Evolutionary conservation across 2,329 filamentous ascomycete species (phyloP).

Genomic region (Bisporella sp.): DNA sequence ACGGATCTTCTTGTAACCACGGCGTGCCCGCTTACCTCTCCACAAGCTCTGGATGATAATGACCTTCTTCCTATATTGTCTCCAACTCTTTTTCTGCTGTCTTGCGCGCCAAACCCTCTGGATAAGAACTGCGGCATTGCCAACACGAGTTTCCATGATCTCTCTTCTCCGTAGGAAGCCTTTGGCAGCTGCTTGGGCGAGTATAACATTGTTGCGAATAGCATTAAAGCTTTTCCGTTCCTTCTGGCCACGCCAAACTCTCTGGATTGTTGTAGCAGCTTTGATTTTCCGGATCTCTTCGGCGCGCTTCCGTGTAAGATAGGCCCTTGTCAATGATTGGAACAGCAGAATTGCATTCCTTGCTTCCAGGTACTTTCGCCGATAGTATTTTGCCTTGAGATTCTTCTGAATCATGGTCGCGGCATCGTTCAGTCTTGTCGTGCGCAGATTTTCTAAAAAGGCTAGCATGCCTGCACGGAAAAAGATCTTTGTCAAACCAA

Average conservation of each 20-base stretch:
- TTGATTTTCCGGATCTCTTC: conserved; percentile 77
- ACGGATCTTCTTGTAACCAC: conserved; percentile 81
- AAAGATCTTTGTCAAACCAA: conserved; percentile 97
- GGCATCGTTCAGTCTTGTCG: conserved; percentile 82
- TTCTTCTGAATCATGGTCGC: conserved; percentile 99
- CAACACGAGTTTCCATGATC: conserved; percentile 88
- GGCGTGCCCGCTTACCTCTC: conserved; percentile 76
- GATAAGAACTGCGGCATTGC: conserved; percentile 85
- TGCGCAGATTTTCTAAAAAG: conserved; percentile 90
- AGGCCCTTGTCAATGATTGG: conserved; percentile 72
- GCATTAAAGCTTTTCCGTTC: conserved; percentile 73
- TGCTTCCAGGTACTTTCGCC: conserved; percentile 82
- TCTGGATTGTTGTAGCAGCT: conserved; percentile 89
- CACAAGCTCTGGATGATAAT: conserved; percentile 87
- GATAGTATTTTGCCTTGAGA: conserved; percentile 88
- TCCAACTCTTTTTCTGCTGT: conserved; percentile 71
- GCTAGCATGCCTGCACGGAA: conserved; percentile 99
- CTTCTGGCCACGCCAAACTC: conserved; percentile 89
- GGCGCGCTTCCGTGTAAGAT: conserved; percentile 68
- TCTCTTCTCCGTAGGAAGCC: conserved; percentile 85
- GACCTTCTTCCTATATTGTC: conserved; percentile 83
- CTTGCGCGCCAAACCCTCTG: conserved; percentile 86
- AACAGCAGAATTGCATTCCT: conserved; percentile 72
- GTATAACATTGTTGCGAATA: conserved; percentile 76
- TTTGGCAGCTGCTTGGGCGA: conserved; percentile 85